These are phyloP conservation scores for Phytophthora hibernalis DNA, from an alignment of 352 stramenopile species.

Conservation along the genomic window DNA sequence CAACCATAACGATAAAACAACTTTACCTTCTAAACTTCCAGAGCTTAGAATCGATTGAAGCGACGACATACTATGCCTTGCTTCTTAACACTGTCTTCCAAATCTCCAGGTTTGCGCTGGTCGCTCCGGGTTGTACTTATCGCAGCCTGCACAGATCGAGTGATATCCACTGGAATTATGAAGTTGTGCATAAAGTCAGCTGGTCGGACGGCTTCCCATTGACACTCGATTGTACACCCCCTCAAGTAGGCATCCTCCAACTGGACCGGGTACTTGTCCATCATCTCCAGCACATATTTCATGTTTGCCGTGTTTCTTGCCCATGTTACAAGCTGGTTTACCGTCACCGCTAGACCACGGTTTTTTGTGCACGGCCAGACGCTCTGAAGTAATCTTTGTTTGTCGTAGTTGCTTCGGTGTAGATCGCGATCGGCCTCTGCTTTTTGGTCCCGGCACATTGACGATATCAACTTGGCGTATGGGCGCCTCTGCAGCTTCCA, in stretches of 20 bases:
- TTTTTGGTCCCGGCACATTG: constrained; percentile 3
- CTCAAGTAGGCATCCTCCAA: constrained; percentile 13
- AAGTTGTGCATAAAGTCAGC: constrained; percentile 10
- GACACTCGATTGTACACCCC: background rate
- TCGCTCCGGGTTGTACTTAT: background rate
- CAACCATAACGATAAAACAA: no score
- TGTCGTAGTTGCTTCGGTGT: background rate
- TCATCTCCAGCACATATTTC: constrained; percentile 9
- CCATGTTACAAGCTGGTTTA: constrained; percentile 10
- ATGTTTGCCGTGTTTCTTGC: background rate
- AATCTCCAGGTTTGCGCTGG: background rate
- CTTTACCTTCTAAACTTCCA: constrained; percentile 20
- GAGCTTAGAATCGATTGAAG: constrained; percentile 4
- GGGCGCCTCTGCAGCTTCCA: no score
- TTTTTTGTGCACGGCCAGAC: constrained; percentile 12
- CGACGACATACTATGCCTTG: constrained; percentile 10
- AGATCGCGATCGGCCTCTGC: background rate
- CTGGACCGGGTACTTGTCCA: constrained; percentile 9
- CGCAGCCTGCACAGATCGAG: constrained; percentile 3
- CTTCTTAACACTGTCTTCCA: background rate
- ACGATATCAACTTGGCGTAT: background rate
- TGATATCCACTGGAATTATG: constrained; percentile 6
- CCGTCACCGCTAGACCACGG: background rate
- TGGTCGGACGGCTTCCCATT: constrained; percentile 1
- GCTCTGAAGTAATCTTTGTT: background rate